A percentile compares a stretch with the other conserved stretches of the same genome.
Evolutionary conservation across 1,284 basidiomycete genomes (phyloP).

Genomic region (Mrakiaceae sp.): DNA sequence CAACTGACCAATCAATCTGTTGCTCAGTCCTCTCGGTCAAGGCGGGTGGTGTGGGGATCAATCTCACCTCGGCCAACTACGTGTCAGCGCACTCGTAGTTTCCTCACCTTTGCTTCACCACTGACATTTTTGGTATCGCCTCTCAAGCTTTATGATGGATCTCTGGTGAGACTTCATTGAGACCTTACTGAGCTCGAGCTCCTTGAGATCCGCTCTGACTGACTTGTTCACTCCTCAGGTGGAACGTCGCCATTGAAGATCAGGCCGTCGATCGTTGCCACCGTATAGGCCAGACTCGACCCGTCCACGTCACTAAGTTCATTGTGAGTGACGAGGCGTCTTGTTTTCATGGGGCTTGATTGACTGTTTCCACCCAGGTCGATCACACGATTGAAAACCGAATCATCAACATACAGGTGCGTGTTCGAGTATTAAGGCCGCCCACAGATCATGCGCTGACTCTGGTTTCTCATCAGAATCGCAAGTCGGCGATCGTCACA

Average conservation of each 20-base stretch:
- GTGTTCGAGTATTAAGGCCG: too few species aligned
- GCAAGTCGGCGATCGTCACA: conserved; percentile 1
- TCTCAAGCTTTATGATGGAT: conserved; percentile 5
- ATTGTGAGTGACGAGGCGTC: conserved; percentile 2
- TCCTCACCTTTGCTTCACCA: too few species aligned
- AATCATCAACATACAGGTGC: conserved; percentile 9
- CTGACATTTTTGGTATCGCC: too few species aligned
- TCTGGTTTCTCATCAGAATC: not conserved
- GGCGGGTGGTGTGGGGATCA: conserved; percentile 15
- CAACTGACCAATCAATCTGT: not conserved
- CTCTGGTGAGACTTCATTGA: conserved; percentile 3
- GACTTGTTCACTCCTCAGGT: not conserved
- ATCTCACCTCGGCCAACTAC: conserved; percentile 14
- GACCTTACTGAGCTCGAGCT: not conserved
- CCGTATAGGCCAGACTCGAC: conserved; percentile 14
- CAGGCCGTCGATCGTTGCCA: conserved; percentile 17
- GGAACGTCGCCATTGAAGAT: conserved; percentile 3
- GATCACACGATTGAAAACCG: conserved; percentile 15
- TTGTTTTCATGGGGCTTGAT: not conserved
- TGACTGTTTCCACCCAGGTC: not conserved
- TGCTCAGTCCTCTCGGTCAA: conserved; percentile 13
- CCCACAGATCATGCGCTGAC: too few species aligned
- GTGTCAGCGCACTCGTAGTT: not conserved
- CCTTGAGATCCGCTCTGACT: not conserved
- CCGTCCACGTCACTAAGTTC: conserved; percentile 13